Base-by-base conservation (phyloP, 306 rosid genomes). In the Urtica urens region DNA sequence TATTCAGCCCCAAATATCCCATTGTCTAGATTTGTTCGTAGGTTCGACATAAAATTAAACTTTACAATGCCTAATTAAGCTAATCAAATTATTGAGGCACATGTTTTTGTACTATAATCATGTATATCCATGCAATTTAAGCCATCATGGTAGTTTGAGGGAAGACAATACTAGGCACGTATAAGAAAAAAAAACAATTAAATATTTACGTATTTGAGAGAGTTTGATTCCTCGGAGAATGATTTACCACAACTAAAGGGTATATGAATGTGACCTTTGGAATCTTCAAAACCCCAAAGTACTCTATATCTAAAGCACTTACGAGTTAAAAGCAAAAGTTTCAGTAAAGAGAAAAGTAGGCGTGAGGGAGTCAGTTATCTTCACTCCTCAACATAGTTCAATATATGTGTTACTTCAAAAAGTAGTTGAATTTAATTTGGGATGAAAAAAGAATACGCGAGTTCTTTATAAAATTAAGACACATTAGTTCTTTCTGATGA, bases 131-230 rank as follows among this genome's bases (percentile, higher is more conserved):
- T 39, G 50, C 64, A 50, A 42, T 14, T 21, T 25, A 30, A 49
- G 46, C 62, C 71, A 31, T 54, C 70, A 67, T 66, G 72, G 60
- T 59, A 47, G 69, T 17, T 63, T 26, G 68, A 56, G 71, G 63
- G 8, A 28, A 7, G 43, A 24, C 6, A 59, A 62, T 46, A n/a
- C n/a, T n/a, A n/a, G 13, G 62, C 37, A 49, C 47, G 34, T 35
- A 48, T 46, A 51, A 44, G 19, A 53, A 28, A 43, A 24, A 16
- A 33, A 51, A 25, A 44, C 15, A 25, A 20, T 22, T 38, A 67
- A 22, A 17, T 49, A 26, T 10, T 42, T 49, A 28, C 33, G 10
- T 16, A 3, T 1, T n/a, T 60, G 13, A 38, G 23, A 6, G 46
- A 40, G 63, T 30, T 53, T 49, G 48, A 51, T 49, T 38, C 43